Evolutionary conservation across 2,329 filamentous ascomycete species (phyloP), one percentile per base, ranked within the genome.

Genomic region (Paracorniculantispora psalliotae): DNA sequence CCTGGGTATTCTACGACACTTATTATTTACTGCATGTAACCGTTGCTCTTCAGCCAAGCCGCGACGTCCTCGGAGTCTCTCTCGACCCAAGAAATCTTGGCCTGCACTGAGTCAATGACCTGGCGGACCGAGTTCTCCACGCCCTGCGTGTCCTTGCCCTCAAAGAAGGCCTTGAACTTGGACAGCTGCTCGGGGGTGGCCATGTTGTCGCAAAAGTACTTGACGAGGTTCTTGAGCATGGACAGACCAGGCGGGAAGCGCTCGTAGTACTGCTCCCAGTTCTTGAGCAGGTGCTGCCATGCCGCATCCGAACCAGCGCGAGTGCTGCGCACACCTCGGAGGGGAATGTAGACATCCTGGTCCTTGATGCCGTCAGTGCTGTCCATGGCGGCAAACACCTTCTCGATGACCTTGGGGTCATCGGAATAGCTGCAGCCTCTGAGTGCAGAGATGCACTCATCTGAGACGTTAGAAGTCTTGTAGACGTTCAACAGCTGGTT

Each of bases 321-420:
- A 70, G 96, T 91, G 56, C 83, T 84, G 61, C 92, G 85, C 28
- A 97, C 82, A 12, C 89, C 90, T 37, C 86, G 84, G 44, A 94
- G 83, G 1, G 93, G 93, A 71, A 97, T 85, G 77, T 97, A 97
- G 63, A 97, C 87, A 73, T 97, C 93, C 73, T 97, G 93, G 63
- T 90, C 91, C 79, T 96, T 96, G 74, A 97, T 89, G 65, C 96
- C 88, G 61, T 87, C 44, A 15, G 26, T 85, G 72, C 85, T 85
- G 59, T 92, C 81, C 33, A 92, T 82, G 63, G 96, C 79, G 35
- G 79, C 82, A 12, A 97, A 81, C 2, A 92, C 93, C 62, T 85
- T 85, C 77, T 94, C 79, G 72, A 97, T 93, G 49, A 97, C 83
- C 64, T 87, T 84, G 1, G 90, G 86, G 59, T 89, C 82, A 69